Conservation (phyloP, 208 protist genomes). For the Trypanosoma cruzi region DNA sequence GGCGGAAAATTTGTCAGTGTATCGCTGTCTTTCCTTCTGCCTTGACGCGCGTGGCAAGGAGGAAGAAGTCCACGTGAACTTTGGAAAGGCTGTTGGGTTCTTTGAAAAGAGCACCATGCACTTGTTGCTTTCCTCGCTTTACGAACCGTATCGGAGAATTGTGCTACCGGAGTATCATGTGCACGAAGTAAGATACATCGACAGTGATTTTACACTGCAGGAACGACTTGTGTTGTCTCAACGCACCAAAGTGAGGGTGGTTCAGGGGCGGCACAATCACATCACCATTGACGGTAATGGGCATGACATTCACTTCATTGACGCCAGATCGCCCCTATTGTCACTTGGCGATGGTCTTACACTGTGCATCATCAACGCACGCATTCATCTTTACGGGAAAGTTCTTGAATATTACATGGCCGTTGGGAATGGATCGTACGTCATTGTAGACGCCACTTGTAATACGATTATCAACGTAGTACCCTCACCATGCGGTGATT, state of each 20-base stretch:
- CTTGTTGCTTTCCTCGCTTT: slow-evolving; percentile 47
- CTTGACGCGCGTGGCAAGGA: slow-evolving; percentile 9
- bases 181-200: slow-evolving; percentile 41
- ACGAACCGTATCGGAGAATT: slow-evolving; percentile 66
- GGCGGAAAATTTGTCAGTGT: neutral
- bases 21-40: neutral
- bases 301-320: slow-evolving; percentile 60
- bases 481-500: neutral
- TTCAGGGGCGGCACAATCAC: slow-evolving; percentile 39
- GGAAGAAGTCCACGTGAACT: slow-evolving; percentile 36
- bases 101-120: slow-evolving; percentile 49
- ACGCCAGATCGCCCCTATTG: slow-evolving; percentile 37
- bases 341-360: slow-evolving; percentile 71
- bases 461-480: slow-evolving; percentile 25
- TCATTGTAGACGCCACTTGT: slow-evolving; percentile 43
- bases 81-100: slow-evolving; percentile 40
- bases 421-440: slow-evolving; percentile 73
- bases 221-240: slow-evolving; percentile 51
- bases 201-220: slow-evolving; percentile 47
- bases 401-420: slow-evolving; percentile 55
- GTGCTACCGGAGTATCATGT: slow-evolving; percentile 51
- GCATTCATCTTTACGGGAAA: slow-evolving; percentile 49
- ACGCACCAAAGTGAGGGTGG: slow-evolving; percentile 47
- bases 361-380: slow-evolving; percentile 63
- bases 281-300: slow-evolving; percentile 64